phyloP scores from a whole-genome alignment of 148 eudicot genomes.

The Polygonum aviculare region DNA sequence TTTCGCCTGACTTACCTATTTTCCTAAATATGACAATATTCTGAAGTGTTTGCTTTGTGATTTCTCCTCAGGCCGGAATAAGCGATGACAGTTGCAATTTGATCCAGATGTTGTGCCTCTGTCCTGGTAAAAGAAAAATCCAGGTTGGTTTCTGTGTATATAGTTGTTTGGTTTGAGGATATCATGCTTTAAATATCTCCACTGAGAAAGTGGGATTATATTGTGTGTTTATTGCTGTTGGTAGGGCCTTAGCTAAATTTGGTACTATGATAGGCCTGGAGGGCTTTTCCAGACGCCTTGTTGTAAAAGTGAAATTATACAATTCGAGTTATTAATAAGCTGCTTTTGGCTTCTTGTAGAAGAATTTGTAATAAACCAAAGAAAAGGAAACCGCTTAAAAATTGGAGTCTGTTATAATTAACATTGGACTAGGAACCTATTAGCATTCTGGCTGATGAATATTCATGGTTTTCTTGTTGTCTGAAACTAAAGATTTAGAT shows the following conservation, averaged over 20 bases:
- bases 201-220: not conserved
- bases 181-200: not conserved
- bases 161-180: constrained; percentile 1
- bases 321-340: not conserved
- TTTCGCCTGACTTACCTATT: not conserved
- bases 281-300: not conserved
- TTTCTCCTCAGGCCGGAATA: not conserved
- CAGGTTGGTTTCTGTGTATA: not conserved
- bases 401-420: too few species aligned
- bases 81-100: not conserved
- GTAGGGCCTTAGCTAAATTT: not conserved
- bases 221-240: not conserved
- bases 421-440: too few species aligned
- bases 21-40: not conserved
- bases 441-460: too few species aligned
- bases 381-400: not conserved
- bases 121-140: not conserved
- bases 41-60: not conserved
- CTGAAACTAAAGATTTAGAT: too few species aligned
- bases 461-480: too few species aligned
- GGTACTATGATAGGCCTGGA: constrained; percentile 5
- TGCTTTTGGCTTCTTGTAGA: constrained; percentile 1
- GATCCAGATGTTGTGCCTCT: not conserved
- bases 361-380: constrained; percentile 2
- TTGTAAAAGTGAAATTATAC: not conserved